Evolutionary conservation across 805 yeast species (phyloP).

Genomic region (Brettanomyces sp.): DNA sequence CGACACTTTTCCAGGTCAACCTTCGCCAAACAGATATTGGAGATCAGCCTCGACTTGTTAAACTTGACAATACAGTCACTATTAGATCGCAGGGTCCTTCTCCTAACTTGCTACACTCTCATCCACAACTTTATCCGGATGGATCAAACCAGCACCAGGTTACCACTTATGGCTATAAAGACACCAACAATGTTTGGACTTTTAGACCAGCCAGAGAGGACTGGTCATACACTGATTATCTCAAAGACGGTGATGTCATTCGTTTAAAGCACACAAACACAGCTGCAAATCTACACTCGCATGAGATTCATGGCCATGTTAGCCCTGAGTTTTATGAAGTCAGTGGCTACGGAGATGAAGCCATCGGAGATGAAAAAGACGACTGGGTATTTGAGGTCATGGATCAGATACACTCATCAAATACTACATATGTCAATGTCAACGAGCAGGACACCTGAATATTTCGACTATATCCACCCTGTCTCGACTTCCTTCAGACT

Average conservation of each 20-base stretch:
- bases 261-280: slow-evolving; percentile 58
- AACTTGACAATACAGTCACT: slow-evolving; percentile 54
- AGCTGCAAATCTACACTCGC: slow-evolving; percentile 63
- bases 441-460: slow-evolving; percentile 30
- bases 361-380: slow-evolving; percentile 62
- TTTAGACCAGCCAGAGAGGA: slow-evolving; percentile 29
- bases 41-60: slow-evolving; percentile 58
- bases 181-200: slow-evolving; percentile 72
- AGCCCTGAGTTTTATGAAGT: slow-evolving; percentile 44
- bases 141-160: slow-evolving; percentile 93
- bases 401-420: slow-evolving; percentile 36
- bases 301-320: slow-evolving; percentile 56
- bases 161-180: slow-evolving; percentile 87
- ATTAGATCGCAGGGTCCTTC: slow-evolving; percentile 63
- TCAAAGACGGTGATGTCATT: slow-evolving; percentile 51
- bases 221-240: slow-evolving; percentile 14
- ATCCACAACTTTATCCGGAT: slow-evolving; percentile 74
- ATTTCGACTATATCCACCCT: slow-evolving; percentile 55
- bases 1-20: slow-evolving; percentile 84
- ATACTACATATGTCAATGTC: slow-evolving; percentile 14
- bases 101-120: slow-evolving; percentile 80
- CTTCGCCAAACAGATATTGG: slow-evolving; percentile 57
- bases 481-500: slow-evolving; percentile 77
- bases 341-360: slow-evolving; percentile 61
- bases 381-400: slow-evolving; percentile 69